These are phyloP conservation scores for Tilletia caries DNA, from an alignment of 1,284 basidiomycete species.

Conservation along the genomic window DNA sequence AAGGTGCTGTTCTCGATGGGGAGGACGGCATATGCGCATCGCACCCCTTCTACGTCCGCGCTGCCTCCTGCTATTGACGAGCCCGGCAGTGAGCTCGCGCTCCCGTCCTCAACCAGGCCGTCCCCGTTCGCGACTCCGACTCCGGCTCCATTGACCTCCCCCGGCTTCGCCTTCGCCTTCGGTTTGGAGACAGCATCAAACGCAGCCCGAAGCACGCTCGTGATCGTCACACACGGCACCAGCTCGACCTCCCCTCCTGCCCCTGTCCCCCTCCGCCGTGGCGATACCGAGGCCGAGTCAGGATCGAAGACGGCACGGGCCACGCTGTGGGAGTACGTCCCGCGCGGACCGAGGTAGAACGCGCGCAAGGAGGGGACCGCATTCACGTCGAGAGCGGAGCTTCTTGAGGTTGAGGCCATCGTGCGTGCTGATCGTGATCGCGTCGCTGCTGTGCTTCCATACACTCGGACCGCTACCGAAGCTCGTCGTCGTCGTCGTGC, in stretches of 20 bases:
- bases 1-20: slow-evolving; percentile 13
- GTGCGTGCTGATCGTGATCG: too few relatives aligned
- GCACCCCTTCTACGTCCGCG: neutral
- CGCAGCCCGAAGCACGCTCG: neutral
- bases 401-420: neutral
- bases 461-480: too few relatives aligned
- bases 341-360: slow-evolving; percentile 9
- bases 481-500: too few relatives aligned
- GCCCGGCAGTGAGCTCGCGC: neutral
- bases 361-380: too few relatives aligned
- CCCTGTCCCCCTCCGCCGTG: neutral
- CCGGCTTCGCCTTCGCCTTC: too few relatives aligned
- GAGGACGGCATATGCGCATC: slow-evolving; percentile 6
- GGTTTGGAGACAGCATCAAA: too few relatives aligned
- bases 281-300: neutral
- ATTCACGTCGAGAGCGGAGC: neutral
- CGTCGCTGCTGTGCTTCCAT: too few relatives aligned
- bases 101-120: too few relatives aligned
- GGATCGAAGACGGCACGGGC: slow-evolving; percentile 4
- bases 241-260: neutral
- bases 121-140: too few relatives aligned
- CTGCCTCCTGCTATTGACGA: neutral
- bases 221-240: slow-evolving; percentile 5
- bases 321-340: slow-evolving; percentile 10
- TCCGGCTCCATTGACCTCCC: too few relatives aligned